These are phyloP conservation scores for Chaetomiaceae sp. DNA, from an alignment of 2,329 filamentous ascomycete genomes.

Conservation along the genomic window DNA sequence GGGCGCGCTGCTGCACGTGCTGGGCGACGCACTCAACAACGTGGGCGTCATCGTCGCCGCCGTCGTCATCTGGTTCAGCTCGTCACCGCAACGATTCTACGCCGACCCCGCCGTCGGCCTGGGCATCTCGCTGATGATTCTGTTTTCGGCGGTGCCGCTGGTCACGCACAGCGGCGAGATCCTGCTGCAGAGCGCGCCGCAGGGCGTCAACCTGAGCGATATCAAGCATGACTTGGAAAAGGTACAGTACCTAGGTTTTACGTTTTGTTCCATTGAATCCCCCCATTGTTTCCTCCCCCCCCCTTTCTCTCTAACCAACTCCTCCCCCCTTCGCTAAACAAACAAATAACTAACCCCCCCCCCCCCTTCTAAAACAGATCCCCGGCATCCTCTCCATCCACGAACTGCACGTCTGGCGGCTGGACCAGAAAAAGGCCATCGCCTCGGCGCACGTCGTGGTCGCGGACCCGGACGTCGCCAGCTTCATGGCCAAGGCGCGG, in stretches of 20 bases:
- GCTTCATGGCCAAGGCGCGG: conserved; percentile 58
- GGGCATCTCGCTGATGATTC: conserved; percentile 69
- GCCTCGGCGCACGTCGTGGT: conserved; percentile 67
- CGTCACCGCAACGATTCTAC: conserved; percentile 57
- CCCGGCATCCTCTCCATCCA: conserved; percentile 63
- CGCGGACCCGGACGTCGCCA: conserved; percentile 49
- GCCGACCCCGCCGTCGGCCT: conserved; percentile 67
- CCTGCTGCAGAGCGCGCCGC: conserved; percentile 62
- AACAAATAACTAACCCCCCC: conserved; percentile 2
- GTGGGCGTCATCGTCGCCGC: conserved; percentile 69
- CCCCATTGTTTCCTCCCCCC: too few relatives aligned
- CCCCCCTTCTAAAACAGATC: conserved; percentile 41
- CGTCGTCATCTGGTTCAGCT: conserved; percentile 63
- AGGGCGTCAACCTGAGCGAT: conserved; percentile 55
- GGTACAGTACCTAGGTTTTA: too few relatives aligned
- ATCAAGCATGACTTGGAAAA: conserved; percentile 66
- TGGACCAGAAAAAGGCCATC: conserved; percentile 65
- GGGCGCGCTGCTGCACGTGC: conserved; percentile 65
- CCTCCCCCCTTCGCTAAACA: neutral
- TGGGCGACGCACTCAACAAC: conserved; percentile 73
- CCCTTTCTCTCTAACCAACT: neutral
- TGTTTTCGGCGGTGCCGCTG: conserved; percentile 59
- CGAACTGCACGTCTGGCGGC: conserved; percentile 69
- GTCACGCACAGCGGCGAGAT: conserved; percentile 60
- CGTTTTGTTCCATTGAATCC: too few relatives aligned